These are phyloP conservation scores for Rhizopogon vulgaris DNA, from an alignment of 768 basidiomycete genomes.

Conservation along the genomic window DNA sequence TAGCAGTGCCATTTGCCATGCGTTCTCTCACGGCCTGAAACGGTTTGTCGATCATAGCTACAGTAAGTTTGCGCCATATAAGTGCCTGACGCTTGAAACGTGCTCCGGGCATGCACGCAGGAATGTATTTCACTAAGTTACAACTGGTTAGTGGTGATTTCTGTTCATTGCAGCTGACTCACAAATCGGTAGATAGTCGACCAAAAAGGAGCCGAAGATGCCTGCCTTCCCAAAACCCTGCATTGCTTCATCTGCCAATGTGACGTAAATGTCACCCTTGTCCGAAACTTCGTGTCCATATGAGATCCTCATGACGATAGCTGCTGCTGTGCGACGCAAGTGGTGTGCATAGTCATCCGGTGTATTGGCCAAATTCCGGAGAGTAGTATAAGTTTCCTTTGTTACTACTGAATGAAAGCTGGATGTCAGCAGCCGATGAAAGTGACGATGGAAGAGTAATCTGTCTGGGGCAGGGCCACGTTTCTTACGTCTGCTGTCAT, in stretches of 20 bases:
- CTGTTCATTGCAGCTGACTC: conserved; percentile 7
- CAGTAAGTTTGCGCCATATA: conserved; percentile 29
- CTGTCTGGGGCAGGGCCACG: conserved; percentile 14
- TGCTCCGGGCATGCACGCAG: conserved; percentile 43
- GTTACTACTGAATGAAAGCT: conserved; percentile 22
- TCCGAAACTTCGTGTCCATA: conserved; percentile 35
- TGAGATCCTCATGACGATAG: conserved; percentile 34
- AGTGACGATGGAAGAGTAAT: conserved; percentile 33
- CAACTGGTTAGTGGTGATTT: background rate
- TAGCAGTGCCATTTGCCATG: conserved; percentile 30
- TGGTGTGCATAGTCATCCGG: conserved; percentile 33
- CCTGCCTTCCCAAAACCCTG: conserved; percentile 30
- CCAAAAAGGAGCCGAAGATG: conserved; percentile 38
- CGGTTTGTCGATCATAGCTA: conserved; percentile 26
- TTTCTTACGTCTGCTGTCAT: background rate
- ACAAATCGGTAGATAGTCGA: conserved; percentile 30
- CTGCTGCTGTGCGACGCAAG: conserved; percentile 31
- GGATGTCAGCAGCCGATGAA: conserved; percentile 21
- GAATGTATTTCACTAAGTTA: conserved; percentile 37
- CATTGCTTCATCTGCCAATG: conserved; percentile 34
- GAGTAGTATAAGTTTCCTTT: conserved; percentile 31
- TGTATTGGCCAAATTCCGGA: conserved; percentile 30
- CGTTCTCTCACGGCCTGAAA: conserved; percentile 41
- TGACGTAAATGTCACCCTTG: conserved; percentile 33
- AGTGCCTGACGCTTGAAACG: conserved; percentile 42